phyloP scores from a whole-genome alignment of 805 yeast genomes.

The Candida methanosorbosa region DNA sequence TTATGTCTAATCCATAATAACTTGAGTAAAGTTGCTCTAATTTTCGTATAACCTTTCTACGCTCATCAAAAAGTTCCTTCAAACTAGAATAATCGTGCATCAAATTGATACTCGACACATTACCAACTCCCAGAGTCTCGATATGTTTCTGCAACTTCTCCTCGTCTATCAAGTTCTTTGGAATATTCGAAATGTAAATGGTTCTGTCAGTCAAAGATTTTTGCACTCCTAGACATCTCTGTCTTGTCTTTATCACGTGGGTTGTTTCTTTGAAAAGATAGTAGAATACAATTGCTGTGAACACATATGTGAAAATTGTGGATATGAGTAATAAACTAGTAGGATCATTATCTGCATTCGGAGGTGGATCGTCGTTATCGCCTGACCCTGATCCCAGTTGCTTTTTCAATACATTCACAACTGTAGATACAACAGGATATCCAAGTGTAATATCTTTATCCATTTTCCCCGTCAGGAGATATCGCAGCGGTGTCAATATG shows the following conservation, averaged over 20 bases:
- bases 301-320: constrained; percentile 46
- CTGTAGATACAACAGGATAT: constrained; percentile 1
- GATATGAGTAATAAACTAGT: constrained; percentile 38
- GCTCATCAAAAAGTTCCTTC: constrained; percentile 25
- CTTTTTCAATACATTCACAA: constrained; percentile 3
- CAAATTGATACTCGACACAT: constrained; percentile 40
- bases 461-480: constrained; percentile 39
- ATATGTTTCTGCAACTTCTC: constrained; percentile 36
- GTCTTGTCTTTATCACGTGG: constrained; percentile 42
- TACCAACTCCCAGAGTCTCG: constrained; percentile 47
- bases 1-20: constrained; percentile 33
- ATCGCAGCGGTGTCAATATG: constrained; percentile 45
- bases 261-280: constrained; percentile 39
- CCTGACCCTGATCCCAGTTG: constrained; percentile 7
- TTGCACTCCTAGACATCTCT: constrained; percentile 50
- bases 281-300: constrained; percentile 38
- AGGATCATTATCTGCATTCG: constrained; percentile 16
- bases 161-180: constrained; percentile 35
- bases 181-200: constrained; percentile 46
- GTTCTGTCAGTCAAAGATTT: constrained; percentile 54
- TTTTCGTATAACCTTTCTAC: constrained; percentile 23
- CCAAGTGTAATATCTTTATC: constrained; percentile 20
- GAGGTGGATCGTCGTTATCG: constrained; percentile 26
- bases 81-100: constrained; percentile 34
- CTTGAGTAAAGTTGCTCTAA: constrained; percentile 35